Evolutionary conservation across 2,329 filamentous ascomycete genomes (phyloP).

Genomic region (Elsinoe batatas): DNA sequence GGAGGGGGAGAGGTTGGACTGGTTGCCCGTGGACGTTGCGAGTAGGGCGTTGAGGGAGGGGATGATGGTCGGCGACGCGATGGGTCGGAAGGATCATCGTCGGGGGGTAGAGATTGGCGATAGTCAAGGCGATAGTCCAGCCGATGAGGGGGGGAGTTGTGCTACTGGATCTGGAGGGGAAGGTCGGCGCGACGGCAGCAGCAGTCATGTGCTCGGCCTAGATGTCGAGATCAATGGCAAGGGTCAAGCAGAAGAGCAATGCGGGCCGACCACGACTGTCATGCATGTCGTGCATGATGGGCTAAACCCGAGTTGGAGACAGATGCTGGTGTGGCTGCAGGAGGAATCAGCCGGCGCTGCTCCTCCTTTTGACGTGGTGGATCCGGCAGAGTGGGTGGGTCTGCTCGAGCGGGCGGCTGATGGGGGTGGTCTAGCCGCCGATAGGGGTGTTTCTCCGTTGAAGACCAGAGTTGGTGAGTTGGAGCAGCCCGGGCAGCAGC

Average conservation of each 20-base stretch:
- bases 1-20: slow-evolving; percentile 30
- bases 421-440: slow-evolving; percentile 15
- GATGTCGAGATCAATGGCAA: slow-evolving; percentile 22
- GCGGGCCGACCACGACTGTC: slow-evolving; percentile 22
- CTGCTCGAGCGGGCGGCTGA: slow-evolving; percentile 28
- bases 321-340: slow-evolving; percentile 39
- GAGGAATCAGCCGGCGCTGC: slow-evolving; percentile 19
- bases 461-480: not conserved
- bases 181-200: slow-evolving; percentile 10
- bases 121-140: not conserved
- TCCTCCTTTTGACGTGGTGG: slow-evolving; percentile 32
- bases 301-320: slow-evolving; percentile 33
- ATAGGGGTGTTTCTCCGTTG: not conserved
- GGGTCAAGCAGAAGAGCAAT: slow-evolving; percentile 13
- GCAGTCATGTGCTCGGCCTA: not conserved
- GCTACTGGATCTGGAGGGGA: not conserved
- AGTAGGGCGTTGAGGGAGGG: slow-evolving; percentile 34
- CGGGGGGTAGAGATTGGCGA: not conserved
- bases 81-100: not conserved
- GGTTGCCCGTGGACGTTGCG: slow-evolving; percentile 41
- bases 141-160: too few relatives aligned
- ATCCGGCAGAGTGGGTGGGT: slow-evolving; percentile 34
- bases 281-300: slow-evolving; percentile 44
- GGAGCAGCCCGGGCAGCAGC: slow-evolving; percentile 12
- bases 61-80: slow-evolving; percentile 14